Evolutionary conservation across 306 rosid genomes (phyloP), one percentile per base, ranked within the genome.

Genomic region (Hylodesmum podocarpum): DNA sequence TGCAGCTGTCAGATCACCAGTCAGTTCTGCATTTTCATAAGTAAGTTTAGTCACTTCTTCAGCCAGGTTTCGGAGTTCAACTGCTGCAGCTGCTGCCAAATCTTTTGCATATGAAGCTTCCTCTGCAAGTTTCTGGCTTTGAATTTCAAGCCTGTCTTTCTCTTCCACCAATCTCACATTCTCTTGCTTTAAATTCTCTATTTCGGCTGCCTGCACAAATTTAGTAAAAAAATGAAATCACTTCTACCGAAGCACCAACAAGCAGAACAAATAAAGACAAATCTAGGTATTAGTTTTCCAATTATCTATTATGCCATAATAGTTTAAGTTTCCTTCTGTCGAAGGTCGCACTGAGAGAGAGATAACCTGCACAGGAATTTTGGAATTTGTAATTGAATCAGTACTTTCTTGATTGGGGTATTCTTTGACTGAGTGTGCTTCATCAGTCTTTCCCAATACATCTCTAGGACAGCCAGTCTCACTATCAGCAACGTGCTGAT

Each of bases 81-180:
- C 83, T 58, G 93, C 96, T 51, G 98, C 94, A 78, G 96, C 96
- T 31, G 95, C 78, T 67, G 98, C 96, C 81, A 93, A 82, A 88
- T 93, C 96, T 83, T 93, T 89, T 27, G 98, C 98, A 79, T 91
- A 90, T 37, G 96, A 89, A 65, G 96, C 91, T 86, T 93, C 98
- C 82, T 90, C 93, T 10, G 90, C 84, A 37, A 93, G 88, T 80
- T 89, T 93, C 79, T 9, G 84, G 74, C 84, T 87, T 80, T 91
- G 91, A 83, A 93, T 86, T 80, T 87, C 91, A 71, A 93, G 91
- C 40, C 92, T 89, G 13, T 89, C 96, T 78, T 85, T 87, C 78
- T 90, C 94, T 86, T 90, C 96, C 43, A 80, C 66, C 77, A 89
- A 80, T 59, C 82, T 78, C 85, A 90, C 89, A 50, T 85, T 89